A percentile compares a stretch with the other conserved stretches of the same genome.
These are phyloP conservation scores for Blumeria graminis DNA, from an alignment of 2,329 filamentous ascomycete genomes.

Conservation along the genomic window DNA sequence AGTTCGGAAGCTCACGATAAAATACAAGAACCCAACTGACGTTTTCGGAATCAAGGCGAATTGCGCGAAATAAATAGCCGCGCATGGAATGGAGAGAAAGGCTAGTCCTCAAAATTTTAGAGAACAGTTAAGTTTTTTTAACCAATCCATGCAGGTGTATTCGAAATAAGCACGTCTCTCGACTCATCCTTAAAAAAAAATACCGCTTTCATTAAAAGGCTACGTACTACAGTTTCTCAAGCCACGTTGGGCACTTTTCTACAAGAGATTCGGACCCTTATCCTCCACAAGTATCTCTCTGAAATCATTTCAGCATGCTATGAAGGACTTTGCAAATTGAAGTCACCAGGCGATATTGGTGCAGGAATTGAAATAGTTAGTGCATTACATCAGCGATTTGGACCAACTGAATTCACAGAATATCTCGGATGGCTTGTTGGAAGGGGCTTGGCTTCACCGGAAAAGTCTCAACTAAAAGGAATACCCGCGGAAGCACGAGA, in stretches of 20 bases:
- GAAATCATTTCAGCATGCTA: conserved; percentile 93
- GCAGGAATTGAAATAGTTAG: conserved; percentile 82
- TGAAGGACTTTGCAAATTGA: conserved; percentile 78
- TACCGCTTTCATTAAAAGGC: conserved; percentile 88
- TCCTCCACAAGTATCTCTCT: conserved; percentile 86
- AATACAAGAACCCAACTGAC: conserved; percentile 2
- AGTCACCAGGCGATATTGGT: conserved; percentile 74
- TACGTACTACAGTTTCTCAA: conserved; percentile 69
- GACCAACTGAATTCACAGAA: conserved; percentile 69
- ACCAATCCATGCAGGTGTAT: conserved; percentile 9
- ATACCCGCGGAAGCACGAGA: conserved; percentile 64
- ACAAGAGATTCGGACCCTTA: conserved; percentile 72
- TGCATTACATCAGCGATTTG: conserved; percentile 88
- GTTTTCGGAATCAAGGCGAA: conserved; percentile 36
- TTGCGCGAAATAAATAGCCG: conserved; percentile 68
- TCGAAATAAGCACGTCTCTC: conserved; percentile 44
- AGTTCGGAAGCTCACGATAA: conserved; percentile 9
- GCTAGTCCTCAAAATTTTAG: conserved; percentile 22
- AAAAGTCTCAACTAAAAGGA: conserved; percentile 59
- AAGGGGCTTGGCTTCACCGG: conserved; percentile 72
- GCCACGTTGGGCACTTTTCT: conserved; percentile 63
- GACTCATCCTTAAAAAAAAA: conserved; percentile 97
- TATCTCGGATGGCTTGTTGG: conserved; percentile 83
- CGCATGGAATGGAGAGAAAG: conserved; percentile 74
- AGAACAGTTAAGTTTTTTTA: conserved; percentile 3